Percentiles rank a stretch among this genome's conserved stretches.
phyloP scores from a whole-genome alignment of 192 early-diverging fungal species.

The Coemansia sp. region DNA sequence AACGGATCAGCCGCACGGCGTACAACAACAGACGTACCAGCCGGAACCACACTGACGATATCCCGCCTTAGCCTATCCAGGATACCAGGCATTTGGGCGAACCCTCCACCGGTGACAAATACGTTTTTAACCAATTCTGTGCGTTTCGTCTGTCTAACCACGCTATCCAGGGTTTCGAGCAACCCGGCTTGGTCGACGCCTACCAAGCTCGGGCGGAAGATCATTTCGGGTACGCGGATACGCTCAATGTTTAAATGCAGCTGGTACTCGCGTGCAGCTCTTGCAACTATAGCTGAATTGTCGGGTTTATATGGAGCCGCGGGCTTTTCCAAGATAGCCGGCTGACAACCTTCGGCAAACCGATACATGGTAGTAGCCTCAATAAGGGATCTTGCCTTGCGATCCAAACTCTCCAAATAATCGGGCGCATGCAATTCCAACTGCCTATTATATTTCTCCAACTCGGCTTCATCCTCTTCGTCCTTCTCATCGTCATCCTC shows the following conservation, averaged over 20 bases:
- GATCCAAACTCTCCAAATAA: constrained; percentile 73
- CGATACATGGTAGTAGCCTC: constrained; percentile 75
- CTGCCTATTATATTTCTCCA: constrained; percentile 72
- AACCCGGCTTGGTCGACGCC: constrained; percentile 90
- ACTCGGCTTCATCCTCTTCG: constrained; percentile 68
- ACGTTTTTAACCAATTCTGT: constrained; percentile 56
- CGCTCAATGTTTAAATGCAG: constrained; percentile 91
- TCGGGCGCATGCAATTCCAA: constrained; percentile 73
- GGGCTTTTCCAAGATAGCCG: constrained; percentile 60
- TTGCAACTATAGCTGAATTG: constrained; percentile 45
- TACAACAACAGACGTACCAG: constrained; percentile 58
- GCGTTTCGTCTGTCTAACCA: constrained; percentile 53
- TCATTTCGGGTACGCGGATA: constrained; percentile 81
- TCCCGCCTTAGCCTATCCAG: constrained; percentile 64
- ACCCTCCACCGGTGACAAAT: constrained; percentile 80
- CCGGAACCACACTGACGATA: constrained; percentile 67
- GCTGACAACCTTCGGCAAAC: constrained; percentile 64
- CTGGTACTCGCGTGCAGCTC: constrained; percentile 68
- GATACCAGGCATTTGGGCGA: constrained; percentile 63
- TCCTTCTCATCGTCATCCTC: constrained; percentile 80
- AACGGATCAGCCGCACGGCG: constrained; percentile 68
- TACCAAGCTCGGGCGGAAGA: constrained; percentile 87
- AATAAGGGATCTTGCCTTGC: constrained; percentile 64
- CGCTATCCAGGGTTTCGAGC: constrained; percentile 72
- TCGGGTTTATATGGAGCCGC: constrained; percentile 49